Evolutionary conservation across 495 filamentous ascomycete species (phyloP), one percentile per base, ranked within the genome.

Genomic region (Aspergillus indologenus): DNA sequence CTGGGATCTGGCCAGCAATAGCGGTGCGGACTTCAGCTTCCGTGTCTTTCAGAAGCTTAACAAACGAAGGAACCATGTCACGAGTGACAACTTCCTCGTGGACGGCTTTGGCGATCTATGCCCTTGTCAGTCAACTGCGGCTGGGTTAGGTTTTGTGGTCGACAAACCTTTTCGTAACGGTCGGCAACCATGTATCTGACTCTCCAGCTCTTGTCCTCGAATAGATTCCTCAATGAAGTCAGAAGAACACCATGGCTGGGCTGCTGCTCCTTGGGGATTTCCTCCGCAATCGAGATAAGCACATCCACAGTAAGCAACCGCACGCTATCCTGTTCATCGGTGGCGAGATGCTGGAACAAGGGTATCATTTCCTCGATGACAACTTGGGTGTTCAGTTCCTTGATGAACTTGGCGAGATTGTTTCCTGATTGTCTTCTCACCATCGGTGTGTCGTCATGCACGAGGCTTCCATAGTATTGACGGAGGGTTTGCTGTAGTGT

Each of bases 171-270:
- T 74, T 98, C 94, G 67, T 96, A 98, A 75, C 91, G 83, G 73
- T 98, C 94, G 26, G 95, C 94, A 59, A 98, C 95, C 95, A 98
- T 98, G 72, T 98, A 98, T 71, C 94, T 83, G 51, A 98, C 94
- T 65, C 94, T 85, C 94, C 94, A 98, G 76, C 95, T 97, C 81
- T 97, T 97, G 71, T 98, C 94, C 68, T 96, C 92, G 75, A 98
- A 96, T 62, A 98, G 75, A 74, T 81, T 94, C 63, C 94, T 87
- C 68, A 98, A 74, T 53, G 94, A 91, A 20, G 89, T 91, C 65
- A 98, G 79, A 57, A 98, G 76, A 47, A 96, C 90, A 44, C 91
- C 92, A 70, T 98, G 93, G 79, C 92, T 97, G 42, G 89, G 86
- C 74, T 98, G 95, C 68, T 98, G 92, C 68, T 98, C 94, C 74